Evolutionary conservation across 495 filamentous ascomycete genomes (phyloP).

Genomic region (Niebla homalea): DNA sequence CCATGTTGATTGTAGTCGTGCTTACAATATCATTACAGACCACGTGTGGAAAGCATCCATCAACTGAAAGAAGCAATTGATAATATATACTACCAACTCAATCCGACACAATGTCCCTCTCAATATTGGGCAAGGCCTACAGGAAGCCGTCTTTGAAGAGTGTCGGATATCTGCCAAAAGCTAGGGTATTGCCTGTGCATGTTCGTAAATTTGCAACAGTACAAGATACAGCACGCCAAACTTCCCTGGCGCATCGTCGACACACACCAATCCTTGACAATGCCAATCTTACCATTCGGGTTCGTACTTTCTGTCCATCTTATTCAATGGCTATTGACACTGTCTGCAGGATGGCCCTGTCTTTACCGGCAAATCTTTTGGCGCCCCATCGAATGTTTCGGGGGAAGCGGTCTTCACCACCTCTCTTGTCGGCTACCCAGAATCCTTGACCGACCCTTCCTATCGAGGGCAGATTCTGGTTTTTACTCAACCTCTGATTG

Average conservation of each 20-base stretch:
- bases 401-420: constrained; percentile 83
- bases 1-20: too few species aligned
- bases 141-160: constrained; percentile 40
- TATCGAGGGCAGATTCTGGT: constrained; percentile 95
- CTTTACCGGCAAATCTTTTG: constrained; percentile 86
- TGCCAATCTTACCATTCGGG: constrained; percentile 89
- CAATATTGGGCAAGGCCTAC: constrained; percentile 59
- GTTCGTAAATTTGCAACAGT: constrained; percentile 57
- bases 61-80: constrained; percentile 43
- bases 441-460: constrained; percentile 96
- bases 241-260: constrained; percentile 26
- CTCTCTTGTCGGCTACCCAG: constrained; percentile 78
- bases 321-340: constrained; percentile 16
- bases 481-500: constrained; percentile 97
- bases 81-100: constrained; percentile 14
- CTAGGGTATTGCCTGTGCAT: constrained; percentile 27
- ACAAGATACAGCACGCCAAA: constrained; percentile 49
- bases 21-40: constrained; percentile 45
- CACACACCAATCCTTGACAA: constrained; percentile 52
- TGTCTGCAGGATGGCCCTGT: constrained; percentile 61
- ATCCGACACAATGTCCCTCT: constrained; percentile 31
- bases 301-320: constrained; percentile 24
- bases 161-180: constrained; percentile 28
- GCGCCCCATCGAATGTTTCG: constrained; percentile 48
- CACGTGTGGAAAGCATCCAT: constrained; percentile 95